Evolutionary conservation across 768 basidiomycete genomes (phyloP).

Genomic region (Rhodotorula diobovata): DNA sequence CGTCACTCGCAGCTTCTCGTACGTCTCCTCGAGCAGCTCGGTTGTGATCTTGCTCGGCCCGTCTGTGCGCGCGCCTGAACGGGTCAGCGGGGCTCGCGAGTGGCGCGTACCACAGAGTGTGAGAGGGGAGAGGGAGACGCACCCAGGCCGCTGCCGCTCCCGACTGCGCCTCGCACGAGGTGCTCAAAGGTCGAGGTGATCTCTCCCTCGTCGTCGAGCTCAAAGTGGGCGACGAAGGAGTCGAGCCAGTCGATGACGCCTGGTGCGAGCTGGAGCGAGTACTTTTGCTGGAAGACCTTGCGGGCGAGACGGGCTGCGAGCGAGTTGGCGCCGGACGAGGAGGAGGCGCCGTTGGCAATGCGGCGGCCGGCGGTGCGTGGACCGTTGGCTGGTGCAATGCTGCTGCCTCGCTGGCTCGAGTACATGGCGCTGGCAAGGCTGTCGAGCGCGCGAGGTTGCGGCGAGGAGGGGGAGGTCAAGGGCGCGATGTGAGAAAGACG

Average conservation of each 20-base stretch:
- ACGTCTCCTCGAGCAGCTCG: constrained; percentile 38
- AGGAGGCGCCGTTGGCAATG: neutral
- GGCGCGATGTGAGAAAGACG: neutral
- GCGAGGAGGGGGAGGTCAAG: neutral
- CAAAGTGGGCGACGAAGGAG: constrained; percentile 6
- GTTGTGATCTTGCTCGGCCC: constrained; percentile 34
- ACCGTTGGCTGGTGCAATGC: neutral
- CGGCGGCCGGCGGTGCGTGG: neutral
- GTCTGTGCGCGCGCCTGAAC: neutral
- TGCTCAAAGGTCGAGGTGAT: constrained; percentile 27
- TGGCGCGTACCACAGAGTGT: neutral
- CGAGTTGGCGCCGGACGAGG: neutral
- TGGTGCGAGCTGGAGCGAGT: constrained; percentile 32
- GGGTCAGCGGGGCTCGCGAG: neutral
- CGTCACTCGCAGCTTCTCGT: constrained; percentile 33
- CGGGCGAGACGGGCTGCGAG: constrained; percentile 19
- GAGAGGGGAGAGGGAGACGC: neutral
- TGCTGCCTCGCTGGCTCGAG: neutral
- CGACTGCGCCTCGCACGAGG: constrained; percentile 24
- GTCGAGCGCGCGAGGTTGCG: no score
- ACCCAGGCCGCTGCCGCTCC: constrained; percentile 31
- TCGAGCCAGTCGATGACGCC: constrained; percentile 33
- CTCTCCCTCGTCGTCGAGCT: constrained; percentile 23
- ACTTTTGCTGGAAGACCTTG: constrained; percentile 35
- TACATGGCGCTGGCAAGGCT: no score